Evolutionary conservation across 495 filamentous ascomycete species (phyloP), one percentile per base, ranked within the genome.

Genomic region (Rusavskia elegans): DNA sequence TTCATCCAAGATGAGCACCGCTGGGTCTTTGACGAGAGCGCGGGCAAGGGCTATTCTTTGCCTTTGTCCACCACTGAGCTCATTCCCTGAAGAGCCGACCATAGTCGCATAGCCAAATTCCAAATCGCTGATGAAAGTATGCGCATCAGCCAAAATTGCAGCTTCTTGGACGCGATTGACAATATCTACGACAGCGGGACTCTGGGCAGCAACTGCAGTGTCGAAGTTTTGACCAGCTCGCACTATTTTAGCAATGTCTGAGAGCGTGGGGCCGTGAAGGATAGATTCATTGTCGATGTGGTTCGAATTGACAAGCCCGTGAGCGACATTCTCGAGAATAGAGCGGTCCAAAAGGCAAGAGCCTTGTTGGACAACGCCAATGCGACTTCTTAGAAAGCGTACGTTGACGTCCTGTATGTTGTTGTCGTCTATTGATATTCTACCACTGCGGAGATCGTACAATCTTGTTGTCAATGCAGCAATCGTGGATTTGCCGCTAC

Each of bases 1-100:
- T 64, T 94, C 87, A 59, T 93, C 87, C 7, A 95, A 67, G 32
- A 94, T 81, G 5, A 95, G 67, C 52, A 95, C 82, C n/a, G 78
- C 77, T 0, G 88, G 86, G 45, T 85, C 73, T 59, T 85, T 84
- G 50, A 93, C 74, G 29, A 88, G 77, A 23, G 79, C 80, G 20
- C 84, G 70, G 1, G 84, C 83, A 49, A 89, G 79, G 10, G 83
- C 71, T 6, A 85, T 61, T 20, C 81, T 67, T 55, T 85, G 82
- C 45, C 77, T 78, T 55, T 85, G 79, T 1, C 79, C 78, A 29
- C 78, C 78, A 17, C 76, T 81, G 35, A 85, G 73, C 19, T 75
- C 68, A 1, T 69, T 66, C 7, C 80, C 82, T 48, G 73, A 75
- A 2, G 69, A 64, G 0, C 81, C 82, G 14, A 78, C 68, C 32